These are phyloP conservation scores for Ambrosiella beaveri DNA, from an alignment of 2,329 filamentous ascomycete species.

Conservation along the genomic window DNA sequence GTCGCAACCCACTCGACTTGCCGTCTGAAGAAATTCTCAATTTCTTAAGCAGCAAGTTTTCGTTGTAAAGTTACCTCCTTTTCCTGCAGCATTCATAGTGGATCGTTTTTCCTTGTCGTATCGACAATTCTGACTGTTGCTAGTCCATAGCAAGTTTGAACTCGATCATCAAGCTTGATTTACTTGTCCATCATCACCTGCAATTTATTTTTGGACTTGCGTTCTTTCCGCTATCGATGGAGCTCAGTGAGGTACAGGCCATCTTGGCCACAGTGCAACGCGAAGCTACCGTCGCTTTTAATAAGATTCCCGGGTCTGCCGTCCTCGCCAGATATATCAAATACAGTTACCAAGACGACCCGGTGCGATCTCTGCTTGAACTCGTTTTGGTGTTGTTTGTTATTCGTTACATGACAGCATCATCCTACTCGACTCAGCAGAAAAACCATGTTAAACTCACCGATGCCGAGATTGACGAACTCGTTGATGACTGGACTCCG, in stretches of 20 bases:
- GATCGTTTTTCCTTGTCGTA: not conserved
- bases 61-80: not conserved
- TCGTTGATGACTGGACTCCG: conserved; percentile 91
- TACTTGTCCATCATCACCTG: not conserved
- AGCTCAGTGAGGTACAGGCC: conserved; percentile 42
- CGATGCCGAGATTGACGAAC: conserved; percentile 92
- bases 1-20: too few species aligned
- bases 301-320: conserved; percentile 81
- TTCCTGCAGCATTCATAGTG: not conserved
- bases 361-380: conserved; percentile 82
- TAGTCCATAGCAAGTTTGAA: not conserved
- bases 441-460: conserved; percentile 77
- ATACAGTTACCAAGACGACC: conserved; percentile 95
- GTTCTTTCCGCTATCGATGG: conserved; percentile 28
- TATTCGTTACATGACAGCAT: conserved; percentile 77
- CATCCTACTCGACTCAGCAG: conserved; percentile 81
- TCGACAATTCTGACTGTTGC: not conserved
- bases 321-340: conserved; percentile 91
- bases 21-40: not conserved
- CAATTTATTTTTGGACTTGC: not conserved
- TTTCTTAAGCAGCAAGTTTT: not conserved
- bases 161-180: not conserved
- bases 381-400: conserved; percentile 89
- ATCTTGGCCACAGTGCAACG: conserved; percentile 35
- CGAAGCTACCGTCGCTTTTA: conserved; percentile 49